phyloP scores from a whole-genome alignment of 139 green algal species.

The Zygnema circumcarinatum region DNA sequence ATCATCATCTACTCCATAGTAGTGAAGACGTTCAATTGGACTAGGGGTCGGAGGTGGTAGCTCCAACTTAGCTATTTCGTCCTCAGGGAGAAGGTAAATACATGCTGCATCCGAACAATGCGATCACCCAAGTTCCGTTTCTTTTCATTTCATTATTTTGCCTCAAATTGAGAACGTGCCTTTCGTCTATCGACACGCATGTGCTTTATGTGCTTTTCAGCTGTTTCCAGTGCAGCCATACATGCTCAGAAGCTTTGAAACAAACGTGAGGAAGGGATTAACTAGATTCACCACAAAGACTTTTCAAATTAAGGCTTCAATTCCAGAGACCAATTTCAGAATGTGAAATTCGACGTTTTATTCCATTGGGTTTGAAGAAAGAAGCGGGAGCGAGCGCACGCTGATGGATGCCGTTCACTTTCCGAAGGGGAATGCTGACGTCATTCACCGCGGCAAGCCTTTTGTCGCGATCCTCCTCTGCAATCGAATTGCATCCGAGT shows the following conservation, averaged over 20 bases:
- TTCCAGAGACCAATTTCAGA: background rate
- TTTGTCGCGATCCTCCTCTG: background rate
- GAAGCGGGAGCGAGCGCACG: slow-evolving; percentile 3
- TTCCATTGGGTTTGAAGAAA: too few relatives aligned
- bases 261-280: too few relatives aligned
- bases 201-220: slow-evolving; percentile 1
- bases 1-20: slow-evolving; percentile 40
- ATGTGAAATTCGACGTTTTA: background rate
- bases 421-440: slow-evolving; percentile 35
- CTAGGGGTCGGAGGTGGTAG: background rate
- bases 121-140: background rate
- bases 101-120: slow-evolving; percentile 19
- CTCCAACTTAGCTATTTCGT: slow-evolving; percentile 8
- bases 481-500: too few relatives aligned
- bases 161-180: background rate
- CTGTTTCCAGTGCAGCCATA: background rate
- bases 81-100: slow-evolving; percentile 17
- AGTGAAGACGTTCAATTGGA: slow-evolving; percentile 20
- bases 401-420: slow-evolving; percentile 17
- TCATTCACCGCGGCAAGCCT: slow-evolving; percentile 12
- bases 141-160: background rate
- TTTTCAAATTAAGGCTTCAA: too few relatives aligned
- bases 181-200: background rate
- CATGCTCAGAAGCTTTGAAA: background rate
- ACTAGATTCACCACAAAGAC: too few relatives aligned